Base-by-base conservation (phyloP, 768 basidiomycete species). In the Xanthoconium purpureum region DNA sequence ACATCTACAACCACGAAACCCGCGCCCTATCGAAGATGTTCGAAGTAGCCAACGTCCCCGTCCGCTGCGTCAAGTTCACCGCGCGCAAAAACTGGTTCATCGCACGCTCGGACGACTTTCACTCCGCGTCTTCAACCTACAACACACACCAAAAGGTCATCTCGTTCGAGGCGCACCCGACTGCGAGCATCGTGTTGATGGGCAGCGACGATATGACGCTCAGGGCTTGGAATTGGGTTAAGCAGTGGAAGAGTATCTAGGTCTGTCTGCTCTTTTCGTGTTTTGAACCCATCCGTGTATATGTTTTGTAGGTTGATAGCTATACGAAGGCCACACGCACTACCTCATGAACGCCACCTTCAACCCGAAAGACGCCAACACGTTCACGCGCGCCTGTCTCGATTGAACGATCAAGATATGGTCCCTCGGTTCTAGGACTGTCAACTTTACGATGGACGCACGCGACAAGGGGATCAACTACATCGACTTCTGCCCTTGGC, bases 171-270 rank as follows among this genome's bases (percentile, higher is more conserved):
- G 95, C 96, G 0, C 97, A 98, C 65, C 97, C 97, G 8, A 89
- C 91, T 1, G 83, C 91, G 56, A 85, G 86, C 73, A 85, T 99
- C 57, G 90, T 98, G 10, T 77, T 99, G 38, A 99, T 95, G 0
- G 97, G 96, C 24, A 91, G 90, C 66, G 97, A 99, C 69, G 97
- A 99, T 73, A 97, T 98, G 95, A 94, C 94, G 32, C 94, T 99
- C 78, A 97, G 95, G 74, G 93, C 94, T 56, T 99, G 97, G 97
- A 94, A 99, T 71, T 98, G 97, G 97, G 97, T 98, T 61, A 96
- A 98, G 77, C 87, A 88, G 51, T 98, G 97, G 97, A 89, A 94
- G 71, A 93, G 92, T 70, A 88, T 94, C 44, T 95, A 98, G 82
- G 94, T 92, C 59, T 57, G 82, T 72, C 39, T 14, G 6, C 32